A percentile compares a stretch with the other conserved stretches of the same genome.
Evolutionary conservation across 2,329 filamentous ascomycete genomes (phyloP).

Genomic region (Diaporthe nobilis): DNA sequence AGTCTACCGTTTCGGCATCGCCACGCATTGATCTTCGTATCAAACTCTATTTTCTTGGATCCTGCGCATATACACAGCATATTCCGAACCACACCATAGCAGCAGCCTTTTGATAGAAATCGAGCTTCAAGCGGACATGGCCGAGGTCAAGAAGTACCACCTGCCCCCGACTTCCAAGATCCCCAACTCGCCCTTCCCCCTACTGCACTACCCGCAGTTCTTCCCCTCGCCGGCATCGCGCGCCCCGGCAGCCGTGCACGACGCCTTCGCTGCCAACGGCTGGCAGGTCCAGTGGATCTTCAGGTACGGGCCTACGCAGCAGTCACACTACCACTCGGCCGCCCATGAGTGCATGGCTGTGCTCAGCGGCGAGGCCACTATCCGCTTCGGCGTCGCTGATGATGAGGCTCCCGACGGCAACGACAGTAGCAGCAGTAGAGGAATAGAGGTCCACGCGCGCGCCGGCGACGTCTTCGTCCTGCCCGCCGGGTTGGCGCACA

Average conservation of each 20-base stretch:
- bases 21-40: not conserved
- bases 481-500: constrained; percentile 68
- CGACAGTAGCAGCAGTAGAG: constrained; percentile 59
- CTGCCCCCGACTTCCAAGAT: constrained; percentile 60
- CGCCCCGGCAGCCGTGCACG: constrained; percentile 50
- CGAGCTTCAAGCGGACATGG: constrained; percentile 45
- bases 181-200: constrained; percentile 65
- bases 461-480: constrained; percentile 72
- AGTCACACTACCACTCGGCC: constrained; percentile 69
- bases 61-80: not conserved
- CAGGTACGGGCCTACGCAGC: constrained; percentile 68
- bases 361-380: constrained; percentile 63
- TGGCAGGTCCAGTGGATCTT: constrained; percentile 71
- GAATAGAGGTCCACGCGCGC: constrained; percentile 61
- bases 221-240: constrained; percentile 46
- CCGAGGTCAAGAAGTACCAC: constrained; percentile 53
- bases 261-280: constrained; percentile 62
- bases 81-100: not conserved
- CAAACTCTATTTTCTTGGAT: not conserved
- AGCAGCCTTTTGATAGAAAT: not conserved
- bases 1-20: not conserved
- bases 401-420: constrained; percentile 52
- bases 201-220: constrained; percentile 66
- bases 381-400: constrained; percentile 69
- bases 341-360: constrained; percentile 72